Evolutionary conservation across 345 rosid genomes (phyloP).

Genomic region (Rhizophora apiculata): DNA sequence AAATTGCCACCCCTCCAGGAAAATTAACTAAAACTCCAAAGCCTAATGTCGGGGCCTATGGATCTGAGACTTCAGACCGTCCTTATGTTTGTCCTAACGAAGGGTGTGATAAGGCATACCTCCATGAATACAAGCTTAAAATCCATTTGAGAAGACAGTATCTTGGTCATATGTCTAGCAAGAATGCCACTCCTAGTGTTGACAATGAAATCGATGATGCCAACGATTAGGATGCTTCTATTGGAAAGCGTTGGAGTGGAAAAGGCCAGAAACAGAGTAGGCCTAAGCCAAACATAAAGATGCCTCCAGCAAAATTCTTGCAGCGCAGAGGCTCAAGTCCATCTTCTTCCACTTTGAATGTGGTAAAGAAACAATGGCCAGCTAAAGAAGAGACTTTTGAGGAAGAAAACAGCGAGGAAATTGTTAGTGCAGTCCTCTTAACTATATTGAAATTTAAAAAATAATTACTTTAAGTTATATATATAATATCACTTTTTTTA

Average conservation of each 20-base stretch:
- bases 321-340: slow-evolving; percentile 61
- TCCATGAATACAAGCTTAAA: slow-evolving; percentile 95
- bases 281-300: slow-evolving; percentile 56
- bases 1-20: slow-evolving; percentile 65
- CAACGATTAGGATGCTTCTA: slow-evolving; percentile 73
- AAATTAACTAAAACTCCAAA: slow-evolving; percentile 54
- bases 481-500: no score
- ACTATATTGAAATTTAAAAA: no score
- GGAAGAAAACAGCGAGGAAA: slow-evolving; percentile 89
- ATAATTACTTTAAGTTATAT: no score
- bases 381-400: slow-evolving; percentile 52
- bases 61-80: slow-evolving; percentile 69
- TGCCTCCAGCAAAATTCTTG: slow-evolving; percentile 56
- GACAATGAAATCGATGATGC: slow-evolving; percentile 76
- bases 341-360: slow-evolving; percentile 42
- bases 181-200: slow-evolving; percentile 45
- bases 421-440: no score
- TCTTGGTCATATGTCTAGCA: slow-evolving; percentile 73
- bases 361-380: slow-evolving; percentile 60
- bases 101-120: slow-evolving; percentile 89
- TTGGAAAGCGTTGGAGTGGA: slow-evolving; percentile 55
- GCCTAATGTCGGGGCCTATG: slow-evolving; percentile 53
- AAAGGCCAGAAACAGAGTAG: slow-evolving; percentile 62
- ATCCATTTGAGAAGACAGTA: slow-evolving; percentile 92
- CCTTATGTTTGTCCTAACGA: slow-evolving; percentile 92